phyloP scores from a whole-genome alignment of 495 filamentous ascomycete species.

The Daldinia grandis region DNA sequence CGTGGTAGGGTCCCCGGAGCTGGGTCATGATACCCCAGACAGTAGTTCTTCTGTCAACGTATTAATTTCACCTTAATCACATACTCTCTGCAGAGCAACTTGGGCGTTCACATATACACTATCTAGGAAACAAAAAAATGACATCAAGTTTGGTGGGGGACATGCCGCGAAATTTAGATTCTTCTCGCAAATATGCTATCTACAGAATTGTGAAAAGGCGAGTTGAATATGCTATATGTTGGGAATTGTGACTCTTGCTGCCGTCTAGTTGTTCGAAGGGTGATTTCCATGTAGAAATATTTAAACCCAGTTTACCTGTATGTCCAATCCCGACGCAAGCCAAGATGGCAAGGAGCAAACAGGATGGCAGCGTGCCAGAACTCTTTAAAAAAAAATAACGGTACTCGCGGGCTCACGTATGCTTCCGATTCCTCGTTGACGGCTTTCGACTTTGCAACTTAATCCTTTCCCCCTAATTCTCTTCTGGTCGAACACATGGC shows the following conservation, averaged over 20 bases:
- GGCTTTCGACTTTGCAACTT: constrained; percentile 27
- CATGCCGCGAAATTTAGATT: constrained; percentile 34
- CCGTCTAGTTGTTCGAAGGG: constrained; percentile 18
- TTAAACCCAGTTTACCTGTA: constrained; percentile 15
- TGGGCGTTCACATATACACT: neutral
- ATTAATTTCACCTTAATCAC: neutral
- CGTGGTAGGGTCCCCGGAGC: constrained; percentile 54
- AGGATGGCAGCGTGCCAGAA: constrained; percentile 3
- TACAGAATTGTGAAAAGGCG: constrained; percentile 44
- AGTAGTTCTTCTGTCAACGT: neutral
- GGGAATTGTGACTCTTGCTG: constrained; percentile 18
- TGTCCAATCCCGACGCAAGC: constrained; percentile 21
- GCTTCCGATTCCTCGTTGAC: constrained; percentile 7
- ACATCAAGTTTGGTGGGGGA: neutral
- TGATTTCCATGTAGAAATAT: constrained; percentile 11
- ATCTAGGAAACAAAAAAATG: constrained; percentile 4
- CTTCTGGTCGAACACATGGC: constrained; percentile 20
- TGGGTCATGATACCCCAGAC: constrained; percentile 22
- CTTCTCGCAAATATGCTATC: constrained; percentile 43
- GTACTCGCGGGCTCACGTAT: constrained; percentile 1
- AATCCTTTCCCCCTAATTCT: constrained; percentile 14
- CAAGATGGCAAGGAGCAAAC: constrained; percentile 18
- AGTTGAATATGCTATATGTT: constrained; percentile 23
- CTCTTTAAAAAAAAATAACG: neutral
- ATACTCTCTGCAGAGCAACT: neutral